A percentile compares a stretch with the other conserved stretches of the same genome.
These are phyloP conservation scores for Golubevia pallescens DNA, from an alignment of 1,284 basidiomycete genomes.

Conservation along the genomic window DNA sequence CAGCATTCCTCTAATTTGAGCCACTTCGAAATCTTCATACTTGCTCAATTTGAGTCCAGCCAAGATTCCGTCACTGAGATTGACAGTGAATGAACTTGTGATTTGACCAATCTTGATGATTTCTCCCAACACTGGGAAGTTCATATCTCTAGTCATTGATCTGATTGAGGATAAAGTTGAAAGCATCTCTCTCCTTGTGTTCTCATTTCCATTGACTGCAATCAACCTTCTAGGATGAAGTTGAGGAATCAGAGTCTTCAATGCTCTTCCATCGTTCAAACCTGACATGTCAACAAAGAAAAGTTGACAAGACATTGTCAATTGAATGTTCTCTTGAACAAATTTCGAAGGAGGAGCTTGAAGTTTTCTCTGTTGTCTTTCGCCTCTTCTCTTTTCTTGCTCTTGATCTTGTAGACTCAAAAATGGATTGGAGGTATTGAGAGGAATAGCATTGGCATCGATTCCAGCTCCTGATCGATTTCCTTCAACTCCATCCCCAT, in stretches of 20 bases:
- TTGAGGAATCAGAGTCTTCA: slow-evolving; percentile 95
- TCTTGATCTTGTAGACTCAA: neutral
- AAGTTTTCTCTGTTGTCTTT: slow-evolving; percentile 2
- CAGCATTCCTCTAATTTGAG: too few species aligned
- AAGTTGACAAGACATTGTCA: slow-evolving; percentile 82
- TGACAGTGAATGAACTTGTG: slow-evolving; percentile 90
- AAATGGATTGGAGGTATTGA: neutral
- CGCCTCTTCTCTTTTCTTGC: slow-evolving; percentile 8
- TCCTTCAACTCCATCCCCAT: slow-evolving; percentile 11
- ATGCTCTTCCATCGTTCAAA: slow-evolving; percentile 90
- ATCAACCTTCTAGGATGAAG: slow-evolving; percentile 78
- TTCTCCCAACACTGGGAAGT: slow-evolving; percentile 76
- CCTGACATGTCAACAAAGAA: slow-evolving; percentile 95
- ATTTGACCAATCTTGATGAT: slow-evolving; percentile 90
- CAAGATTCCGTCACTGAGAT: slow-evolving; percentile 85
- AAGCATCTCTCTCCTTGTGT: slow-evolving; percentile 22
- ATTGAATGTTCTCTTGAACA: slow-evolving; percentile 75
- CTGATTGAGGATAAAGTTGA: slow-evolving; percentile 26
- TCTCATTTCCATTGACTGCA: slow-evolving; percentile 45
- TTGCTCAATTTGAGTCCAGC: slow-evolving; percentile 83
- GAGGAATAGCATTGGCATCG: neutral
- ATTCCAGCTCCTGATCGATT: neutral
- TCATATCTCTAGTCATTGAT: slow-evolving; percentile 85
- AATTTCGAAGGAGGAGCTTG: slow-evolving; percentile 98
- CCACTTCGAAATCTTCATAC: slow-evolving; percentile 9